phyloP scores from a whole-genome alignment of 352 stramenopile genomes.

The Elongisporangium prolatum region DNA sequence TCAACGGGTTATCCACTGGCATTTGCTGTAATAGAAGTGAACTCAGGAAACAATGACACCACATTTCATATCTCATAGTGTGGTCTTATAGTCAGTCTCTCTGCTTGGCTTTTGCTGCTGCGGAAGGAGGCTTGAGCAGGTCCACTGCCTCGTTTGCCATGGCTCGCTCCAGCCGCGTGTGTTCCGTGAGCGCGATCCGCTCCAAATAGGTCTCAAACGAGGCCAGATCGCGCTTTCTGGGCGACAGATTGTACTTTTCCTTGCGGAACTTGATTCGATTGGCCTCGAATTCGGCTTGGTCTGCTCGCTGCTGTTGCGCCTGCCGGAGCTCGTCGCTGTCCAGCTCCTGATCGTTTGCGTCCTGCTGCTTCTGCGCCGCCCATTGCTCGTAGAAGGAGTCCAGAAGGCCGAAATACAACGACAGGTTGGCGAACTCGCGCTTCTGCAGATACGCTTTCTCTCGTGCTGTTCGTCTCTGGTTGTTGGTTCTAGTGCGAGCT shows the following conservation, averaged over 20 bases:
- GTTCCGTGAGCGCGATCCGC: constrained; percentile 47
- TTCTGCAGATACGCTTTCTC: constrained; percentile 42
- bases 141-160: constrained; percentile 10
- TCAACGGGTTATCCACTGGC: too few relatives aligned
- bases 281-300: constrained; percentile 28
- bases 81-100: neutral
- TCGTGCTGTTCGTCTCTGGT: constrained; percentile 23
- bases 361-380: constrained; percentile 30
- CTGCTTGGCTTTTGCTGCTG: neutral
- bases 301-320: constrained; percentile 30
- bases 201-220: constrained; percentile 49
- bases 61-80: too few relatives aligned
- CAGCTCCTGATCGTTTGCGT: constrained; percentile 25
- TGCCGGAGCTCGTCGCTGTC: constrained; percentile 17
- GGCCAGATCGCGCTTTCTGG: constrained; percentile 27
- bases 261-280: constrained; percentile 43
- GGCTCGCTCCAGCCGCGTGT: constrained; percentile 35
- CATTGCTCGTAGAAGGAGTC: constrained; percentile 70
- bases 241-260: constrained; percentile 52
- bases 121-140: neutral
- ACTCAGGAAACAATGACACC: too few relatives aligned
- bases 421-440: constrained; percentile 38
- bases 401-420: constrained; percentile 50
- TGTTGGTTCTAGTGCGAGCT: constrained; percentile 29
- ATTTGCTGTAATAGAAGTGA: too few relatives aligned